These are phyloP conservation scores for Chlamydomonas asymmetrica DNA, from an alignment of 139 green algal species.

Conservation along the genomic window DNA sequence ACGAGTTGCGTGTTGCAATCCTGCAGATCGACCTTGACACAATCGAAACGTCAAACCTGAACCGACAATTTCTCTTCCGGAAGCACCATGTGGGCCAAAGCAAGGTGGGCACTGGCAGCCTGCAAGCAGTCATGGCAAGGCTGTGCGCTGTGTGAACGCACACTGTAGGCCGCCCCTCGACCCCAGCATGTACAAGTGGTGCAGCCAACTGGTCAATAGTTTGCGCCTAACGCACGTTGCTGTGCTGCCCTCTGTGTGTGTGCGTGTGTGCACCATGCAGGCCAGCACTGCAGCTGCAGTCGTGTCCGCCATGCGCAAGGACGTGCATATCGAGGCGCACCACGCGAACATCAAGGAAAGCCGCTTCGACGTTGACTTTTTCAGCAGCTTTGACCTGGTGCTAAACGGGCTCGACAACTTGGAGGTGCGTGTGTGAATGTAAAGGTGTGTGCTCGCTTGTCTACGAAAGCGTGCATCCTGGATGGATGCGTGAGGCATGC, in stretches of 20 bases:
- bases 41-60: conserved; percentile 98
- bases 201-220: too few relatives aligned
- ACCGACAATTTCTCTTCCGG: conserved; percentile 98
- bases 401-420: conserved; percentile 98
- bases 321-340: conserved; percentile 73
- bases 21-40: conserved; percentile 97
- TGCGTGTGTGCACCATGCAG: too few relatives aligned
- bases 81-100: conserved; percentile 91
- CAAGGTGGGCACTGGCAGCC: too few relatives aligned
- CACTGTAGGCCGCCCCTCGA: too few relatives aligned
- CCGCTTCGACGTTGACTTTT: conserved; percentile 86
- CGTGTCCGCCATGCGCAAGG: conserved; percentile 35
- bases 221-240: too few relatives aligned
- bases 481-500: too few relatives aligned
- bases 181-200: too few relatives aligned
- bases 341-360: conserved; percentile 81
- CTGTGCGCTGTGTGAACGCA: too few relatives aligned
- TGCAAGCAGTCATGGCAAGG: too few relatives aligned
- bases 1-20: not conserved
- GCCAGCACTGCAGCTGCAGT: conserved; percentile 84
- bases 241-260: too few relatives aligned
- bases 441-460: too few relatives aligned
- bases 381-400: conserved; percentile 90
- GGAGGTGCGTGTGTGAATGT: conserved; percentile 80
- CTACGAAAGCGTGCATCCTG: too few relatives aligned